Base-by-base conservation (phyloP, 2,329 filamentous ascomycete genomes). In the Epichloe aotearoae region DNA sequence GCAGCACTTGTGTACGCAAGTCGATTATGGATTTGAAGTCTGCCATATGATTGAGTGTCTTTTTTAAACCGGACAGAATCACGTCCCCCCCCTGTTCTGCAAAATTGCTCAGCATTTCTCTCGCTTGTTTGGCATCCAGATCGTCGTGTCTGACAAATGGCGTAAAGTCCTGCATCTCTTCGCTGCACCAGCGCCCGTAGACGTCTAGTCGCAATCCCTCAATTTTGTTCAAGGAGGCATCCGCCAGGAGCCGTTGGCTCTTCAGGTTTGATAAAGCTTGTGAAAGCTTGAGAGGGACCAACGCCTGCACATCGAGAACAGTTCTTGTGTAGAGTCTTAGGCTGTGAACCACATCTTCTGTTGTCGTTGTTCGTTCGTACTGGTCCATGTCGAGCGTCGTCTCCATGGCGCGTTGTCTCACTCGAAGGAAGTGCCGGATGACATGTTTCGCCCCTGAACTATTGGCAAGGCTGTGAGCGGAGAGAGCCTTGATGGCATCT, bases 121-220 rank as follows among this genome's bases (percentile, higher is more conserved):
- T 73, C 1, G 79, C 78, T 53, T 81, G 75, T 23, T 71, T 67
- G 19, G 76, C 79, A 23, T 82, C 77, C 4, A 87, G 66, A 56
- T 93, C 86, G 56, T 90, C 87, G 58, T 94, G 83, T 33, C 86
- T 82, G 37, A 94, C 86, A 69, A 88, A 95, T 0, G 90, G 90
- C 1, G 83, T 91, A 62, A 94, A 96, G 56, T 84, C 85, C 45
- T 79, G 80, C 41, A 95, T 86, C 53, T 94, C 88, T 7, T 89
- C 82, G 17, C 85, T 77, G 55, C 93, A 86, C 86, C 89, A 95
- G 19, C 76, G 76, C 55, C 83, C 80, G 59, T 88, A 82, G 10
- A 93, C 69, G 61, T 95, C 88, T 26, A 96, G 69, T 37, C 86
- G 79, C 12, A 95, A 69, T 15, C 83, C 84, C 56, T 86, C 80